phyloP scores from a whole-genome alignment of 306 rosid species.

The Spatholobus suberectus region DNA sequence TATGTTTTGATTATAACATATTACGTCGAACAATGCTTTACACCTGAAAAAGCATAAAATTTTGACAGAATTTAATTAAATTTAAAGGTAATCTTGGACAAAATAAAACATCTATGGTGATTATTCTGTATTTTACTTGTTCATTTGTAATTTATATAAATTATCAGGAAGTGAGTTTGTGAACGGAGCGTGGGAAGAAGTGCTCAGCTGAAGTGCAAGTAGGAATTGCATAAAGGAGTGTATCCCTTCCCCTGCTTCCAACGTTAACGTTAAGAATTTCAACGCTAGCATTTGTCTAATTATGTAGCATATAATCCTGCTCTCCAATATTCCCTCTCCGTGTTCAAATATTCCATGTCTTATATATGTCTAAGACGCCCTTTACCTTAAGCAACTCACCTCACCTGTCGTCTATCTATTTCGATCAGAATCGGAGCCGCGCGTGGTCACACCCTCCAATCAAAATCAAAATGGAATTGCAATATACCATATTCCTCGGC shows the following conservation, averaged over 20 bases:
- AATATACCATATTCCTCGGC: slow-evolving; percentile 74
- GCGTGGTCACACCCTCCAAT: no score
- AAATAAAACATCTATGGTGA: background rate
- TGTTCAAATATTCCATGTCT: slow-evolving; percentile 79
- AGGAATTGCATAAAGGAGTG: slow-evolving; percentile 24
- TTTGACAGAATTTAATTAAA: background rate
- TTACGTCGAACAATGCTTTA: background rate
- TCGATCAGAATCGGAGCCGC: no score
- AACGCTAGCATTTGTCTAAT: slow-evolving; percentile 68
- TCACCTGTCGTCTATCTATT: slow-evolving; percentile 25
- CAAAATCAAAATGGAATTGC: background rate
- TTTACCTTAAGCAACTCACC: slow-evolving; percentile 28
- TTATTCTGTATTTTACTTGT: background rate
- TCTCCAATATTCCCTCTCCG: slow-evolving; percentile 95
- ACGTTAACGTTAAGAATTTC: slow-evolving; percentile 48
- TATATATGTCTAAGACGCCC: slow-evolving; percentile 33
- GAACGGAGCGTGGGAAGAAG: background rate
- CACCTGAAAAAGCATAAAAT: background rate
- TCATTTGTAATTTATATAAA: background rate
- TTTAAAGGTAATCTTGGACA: background rate
- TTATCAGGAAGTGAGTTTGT: background rate
- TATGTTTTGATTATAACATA: background rate
- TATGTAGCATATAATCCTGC: slow-evolving; percentile 44
- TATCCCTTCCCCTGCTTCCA: slow-evolving; percentile 6
- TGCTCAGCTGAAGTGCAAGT: background rate